Base-by-base conservation (phyloP, 768 basidiomycete species). In the Austroboletus festivus region DNA sequence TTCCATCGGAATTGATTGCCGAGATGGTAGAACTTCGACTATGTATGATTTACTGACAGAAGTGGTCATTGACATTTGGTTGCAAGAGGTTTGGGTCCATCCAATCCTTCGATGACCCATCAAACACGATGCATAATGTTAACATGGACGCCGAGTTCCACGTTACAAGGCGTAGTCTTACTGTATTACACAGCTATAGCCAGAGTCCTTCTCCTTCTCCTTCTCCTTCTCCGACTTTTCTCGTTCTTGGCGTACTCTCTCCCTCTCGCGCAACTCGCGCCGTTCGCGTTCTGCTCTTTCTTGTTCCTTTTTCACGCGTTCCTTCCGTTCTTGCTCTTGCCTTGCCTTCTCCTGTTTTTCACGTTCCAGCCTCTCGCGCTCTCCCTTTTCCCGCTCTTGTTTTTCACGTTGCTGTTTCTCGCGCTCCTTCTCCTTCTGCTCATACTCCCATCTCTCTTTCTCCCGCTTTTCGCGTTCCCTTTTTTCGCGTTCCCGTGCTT, bases 401-500 rank as follows among this genome's bases (percentile, higher is more conserved):
- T 33, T 28, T 28, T 28, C 28, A 12, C 28, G 28, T 28, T 28
- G 28, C 7, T 28, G 28, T 28, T 12, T 37, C 16, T 37, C 7
- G 8, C 18, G 35, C 19, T 37, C 35, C 35, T 11, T 16, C 16
- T 18, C 34, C 12, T 35, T 16, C 34, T 16, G 9, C 35, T 37
- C 35, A 37, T 18, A 18, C 5, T 5, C 11, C 4, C 12, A 13
- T 13, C 31, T 13, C 13, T 34, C 49, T 24, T 3, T 46, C 20
- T 35, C 47, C 42, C 5, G 13, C 31, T 13, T 44, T 19, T 46
- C 48, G 22, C 41, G 49, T 34, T 59, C 38, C 57, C 33, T 41
- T 12, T 35, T 21, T 3, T 44, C 41, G 38, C 49, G 57, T 46
- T 46, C 56, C 16, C n/a, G 57, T 53, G 10, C 40, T 55, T 11